Conservation (phyloP, 768 basidiomycete genomes). For the Calvatia gigantea region DNA sequence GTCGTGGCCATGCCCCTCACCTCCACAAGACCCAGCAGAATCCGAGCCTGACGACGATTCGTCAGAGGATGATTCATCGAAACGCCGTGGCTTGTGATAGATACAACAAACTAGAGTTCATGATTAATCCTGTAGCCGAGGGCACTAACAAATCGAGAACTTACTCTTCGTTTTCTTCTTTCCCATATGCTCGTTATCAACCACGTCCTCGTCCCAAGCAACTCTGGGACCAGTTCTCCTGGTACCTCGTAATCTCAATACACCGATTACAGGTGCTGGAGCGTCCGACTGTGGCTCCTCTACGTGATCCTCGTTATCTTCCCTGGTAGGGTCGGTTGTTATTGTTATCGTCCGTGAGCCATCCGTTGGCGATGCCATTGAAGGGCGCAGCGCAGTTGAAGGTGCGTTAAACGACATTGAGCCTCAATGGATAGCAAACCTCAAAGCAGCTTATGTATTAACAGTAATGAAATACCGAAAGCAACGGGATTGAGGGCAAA, state of each 20-base stretch:
- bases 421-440: no score
- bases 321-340: slow-evolving; percentile 28
- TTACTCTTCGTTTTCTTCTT: slow-evolving; percentile 92
- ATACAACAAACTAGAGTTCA: slow-evolving; percentile 84
- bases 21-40: slow-evolving; percentile 29
- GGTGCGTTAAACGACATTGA: background rate
- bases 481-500: no score
- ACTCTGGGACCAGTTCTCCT: slow-evolving; percentile 49
- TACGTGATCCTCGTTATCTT: slow-evolving; percentile 20
- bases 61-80: slow-evolving; percentile 79
- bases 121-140: background rate
- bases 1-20: slow-evolving; percentile 19
- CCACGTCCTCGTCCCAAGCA: slow-evolving; percentile 78
- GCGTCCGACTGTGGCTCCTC: slow-evolving; percentile 14
- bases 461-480: no score
- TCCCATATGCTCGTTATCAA: slow-evolving; percentile 89
- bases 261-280: slow-evolving; percentile 33
- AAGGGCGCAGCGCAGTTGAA: slow-evolving; percentile 25
- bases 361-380: slow-evolving; percentile 42
- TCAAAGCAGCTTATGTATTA: no score
- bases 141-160: slow-evolving; percentile 24
- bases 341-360: slow-evolving; percentile 55
- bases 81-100: slow-evolving; percentile 76
- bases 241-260: slow-evolving; percentile 58
- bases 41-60: slow-evolving; percentile 51